phyloP scores from a whole-genome alignment of 2,329 filamentous ascomycete species.

The Cladophialophora yegresii region DNA sequence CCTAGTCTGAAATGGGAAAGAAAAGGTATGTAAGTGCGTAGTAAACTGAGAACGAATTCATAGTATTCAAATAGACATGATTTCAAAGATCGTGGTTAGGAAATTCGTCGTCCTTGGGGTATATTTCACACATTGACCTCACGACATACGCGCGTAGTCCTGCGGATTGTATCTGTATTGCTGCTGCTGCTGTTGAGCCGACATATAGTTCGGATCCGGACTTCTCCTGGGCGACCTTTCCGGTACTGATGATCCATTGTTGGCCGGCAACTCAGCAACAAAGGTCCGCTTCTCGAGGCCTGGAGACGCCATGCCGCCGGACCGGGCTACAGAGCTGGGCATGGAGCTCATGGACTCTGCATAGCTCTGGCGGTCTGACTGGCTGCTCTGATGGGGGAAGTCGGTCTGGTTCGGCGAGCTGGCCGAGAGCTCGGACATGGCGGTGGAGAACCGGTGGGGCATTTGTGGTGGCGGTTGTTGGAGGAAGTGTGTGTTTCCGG shows the following conservation, averaged over 20 bases:
- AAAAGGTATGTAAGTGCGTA: background rate
- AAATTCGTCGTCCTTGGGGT: slow-evolving; percentile 11
- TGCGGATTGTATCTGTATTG: slow-evolving; percentile 32
- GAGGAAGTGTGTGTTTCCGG: slow-evolving; percentile 29
- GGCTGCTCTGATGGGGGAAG: slow-evolving; percentile 23
- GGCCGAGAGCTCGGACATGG: slow-evolving; percentile 27
- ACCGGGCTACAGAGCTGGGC: slow-evolving; percentile 22
- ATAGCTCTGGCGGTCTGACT: slow-evolving; percentile 30
- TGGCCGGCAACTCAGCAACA: slow-evolving; percentile 26
- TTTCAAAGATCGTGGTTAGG: slow-evolving; percentile 14
- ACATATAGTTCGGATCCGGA: slow-evolving; percentile 22
- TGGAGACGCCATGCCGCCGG: slow-evolving; percentile 21
- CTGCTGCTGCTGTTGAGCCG: slow-evolving; percentile 20
- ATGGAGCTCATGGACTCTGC: slow-evolving; percentile 27
- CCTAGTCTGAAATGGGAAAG: background rate
- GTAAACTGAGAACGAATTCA: background rate
- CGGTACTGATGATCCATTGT: background rate
- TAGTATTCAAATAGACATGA: slow-evolving; percentile 10
- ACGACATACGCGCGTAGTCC: slow-evolving; percentile 31
- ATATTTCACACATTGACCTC: background rate
- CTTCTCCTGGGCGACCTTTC: slow-evolving; percentile 23
- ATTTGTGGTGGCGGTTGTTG: slow-evolving; percentile 13
- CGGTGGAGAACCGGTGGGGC: slow-evolving; percentile 24
- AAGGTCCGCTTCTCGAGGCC: slow-evolving; percentile 29
- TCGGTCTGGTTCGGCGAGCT: slow-evolving; percentile 25